Evolutionary conservation across 768 basidiomycete species (phyloP).

Genomic region (Polyporus arcularius): DNA sequence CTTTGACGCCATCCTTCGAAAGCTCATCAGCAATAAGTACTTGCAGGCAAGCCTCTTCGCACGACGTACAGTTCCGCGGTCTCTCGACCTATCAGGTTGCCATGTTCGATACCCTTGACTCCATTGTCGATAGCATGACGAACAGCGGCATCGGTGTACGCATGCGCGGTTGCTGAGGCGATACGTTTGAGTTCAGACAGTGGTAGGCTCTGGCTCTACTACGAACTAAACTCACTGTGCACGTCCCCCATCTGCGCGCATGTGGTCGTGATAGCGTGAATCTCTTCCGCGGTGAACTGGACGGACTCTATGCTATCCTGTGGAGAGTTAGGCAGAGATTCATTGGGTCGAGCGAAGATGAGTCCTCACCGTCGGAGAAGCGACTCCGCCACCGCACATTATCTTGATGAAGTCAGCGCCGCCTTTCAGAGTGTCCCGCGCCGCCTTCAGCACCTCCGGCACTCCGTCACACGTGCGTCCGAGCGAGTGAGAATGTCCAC

Average conservation of each 20-base stretch:
- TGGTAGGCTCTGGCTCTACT: not conserved
- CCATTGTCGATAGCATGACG: conserved; percentile 47
- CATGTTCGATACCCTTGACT: conserved; percentile 47
- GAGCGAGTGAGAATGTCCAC: conserved; percentile 31
- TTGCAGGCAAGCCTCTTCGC: not conserved
- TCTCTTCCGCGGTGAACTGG: conserved; percentile 45
- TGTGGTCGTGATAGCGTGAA: conserved; percentile 43
- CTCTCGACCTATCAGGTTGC: conserved; percentile 41
- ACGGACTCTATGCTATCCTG: conserved; percentile 42
- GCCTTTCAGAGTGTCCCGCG: conserved; percentile 38
- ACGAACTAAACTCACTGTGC: conserved; percentile 32
- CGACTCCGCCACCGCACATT: conserved; percentile 44
- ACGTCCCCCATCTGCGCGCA: conserved; percentile 42
- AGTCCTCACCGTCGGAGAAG: conserved; percentile 36
- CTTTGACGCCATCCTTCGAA: conserved; percentile 39
- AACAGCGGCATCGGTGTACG: conserved; percentile 44
- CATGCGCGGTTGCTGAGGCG: conserved; percentile 30
- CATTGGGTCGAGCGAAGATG: too few relatives aligned
- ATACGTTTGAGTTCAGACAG: not conserved
- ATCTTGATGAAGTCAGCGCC: conserved; percentile 47
- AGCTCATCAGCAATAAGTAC: not conserved
- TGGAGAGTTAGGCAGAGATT: not conserved
- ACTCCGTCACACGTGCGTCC: conserved; percentile 41
- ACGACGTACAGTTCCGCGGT: conserved; percentile 38
- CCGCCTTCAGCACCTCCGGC: conserved; percentile 38